A percentile compares a stretch with the other conserved stretches of the same genome.
Evolutionary conservation across 2,329 filamentous ascomycete species (phyloP).

Genomic region (Spiromastix sp.): DNA sequence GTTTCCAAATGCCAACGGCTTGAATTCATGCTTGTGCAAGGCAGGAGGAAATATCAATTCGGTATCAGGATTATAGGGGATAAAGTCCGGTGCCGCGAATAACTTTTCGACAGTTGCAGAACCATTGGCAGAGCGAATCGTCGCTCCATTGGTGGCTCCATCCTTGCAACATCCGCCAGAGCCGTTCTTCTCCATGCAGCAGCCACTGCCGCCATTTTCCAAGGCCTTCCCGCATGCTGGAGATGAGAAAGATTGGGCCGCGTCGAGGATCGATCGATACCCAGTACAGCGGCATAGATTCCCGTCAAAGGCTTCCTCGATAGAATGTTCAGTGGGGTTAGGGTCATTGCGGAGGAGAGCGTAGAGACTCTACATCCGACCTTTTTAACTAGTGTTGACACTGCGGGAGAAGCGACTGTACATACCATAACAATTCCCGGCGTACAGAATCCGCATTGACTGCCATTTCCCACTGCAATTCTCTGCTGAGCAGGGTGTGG

Average conservation of each 20-base stretch:
- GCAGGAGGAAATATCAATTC: conserved; percentile 89
- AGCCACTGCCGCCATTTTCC: conserved; percentile 52
- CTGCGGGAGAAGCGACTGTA: no score
- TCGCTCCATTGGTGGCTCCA: conserved; percentile 35
- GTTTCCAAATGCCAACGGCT: conserved; percentile 79
- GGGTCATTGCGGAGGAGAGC: conserved; percentile 79
- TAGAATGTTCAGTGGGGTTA: conserved; percentile 64
- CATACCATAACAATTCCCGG: conserved; percentile 85
- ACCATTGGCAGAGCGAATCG: conserved; percentile 24
- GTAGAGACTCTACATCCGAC: conserved; percentile 61
- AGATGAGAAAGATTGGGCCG: conserved; percentile 68
- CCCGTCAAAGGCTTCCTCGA: conserved; percentile 95
- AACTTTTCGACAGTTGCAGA: conserved; percentile 39
- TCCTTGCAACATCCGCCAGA: conserved; percentile 58
- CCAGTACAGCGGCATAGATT: conserved; percentile 94
- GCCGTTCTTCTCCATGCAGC: conserved; percentile 56
- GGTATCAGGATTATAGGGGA: conserved; percentile 86
- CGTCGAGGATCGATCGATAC: conserved; percentile 87
- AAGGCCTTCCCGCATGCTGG: conserved; percentile 49
- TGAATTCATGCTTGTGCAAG: conserved; percentile 72
- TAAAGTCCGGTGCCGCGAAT: conserved; percentile 83
- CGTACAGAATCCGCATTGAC: conserved; percentile 92
- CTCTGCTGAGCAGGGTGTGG: conserved; percentile 88
- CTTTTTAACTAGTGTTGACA: conserved; percentile 7
- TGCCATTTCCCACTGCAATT: conserved; percentile 82